Evolutionary conservation across 257 asterid genomes (phyloP).

Genomic region (Catharanthus roseus): DNA sequence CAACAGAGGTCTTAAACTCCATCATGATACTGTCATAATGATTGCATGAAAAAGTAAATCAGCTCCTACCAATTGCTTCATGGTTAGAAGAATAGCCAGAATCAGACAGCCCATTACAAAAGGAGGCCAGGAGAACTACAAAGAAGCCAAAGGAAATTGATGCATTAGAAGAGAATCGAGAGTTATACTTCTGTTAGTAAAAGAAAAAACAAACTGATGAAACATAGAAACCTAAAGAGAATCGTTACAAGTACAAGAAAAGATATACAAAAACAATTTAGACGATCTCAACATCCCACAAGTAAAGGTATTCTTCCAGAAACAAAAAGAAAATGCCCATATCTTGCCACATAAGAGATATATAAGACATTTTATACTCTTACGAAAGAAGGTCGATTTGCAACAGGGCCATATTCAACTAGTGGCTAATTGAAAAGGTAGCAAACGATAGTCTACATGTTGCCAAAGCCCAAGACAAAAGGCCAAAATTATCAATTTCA

Average conservation of each 20-base stretch:
- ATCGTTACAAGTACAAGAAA: neutral
- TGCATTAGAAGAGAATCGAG: neutral
- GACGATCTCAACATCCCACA: neutral
- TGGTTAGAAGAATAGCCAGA: constrained; percentile 66
- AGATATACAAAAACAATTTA: neutral
- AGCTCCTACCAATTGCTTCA: constrained; percentile 82
- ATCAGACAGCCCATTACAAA: constrained; percentile 80
- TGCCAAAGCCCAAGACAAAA: neutral
- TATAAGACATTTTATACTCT: neutral
- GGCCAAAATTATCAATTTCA: neutral
- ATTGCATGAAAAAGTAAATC: constrained; percentile 9
- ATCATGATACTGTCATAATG: constrained; percentile 12
- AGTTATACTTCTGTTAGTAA: neutral
- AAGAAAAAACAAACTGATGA: neutral
- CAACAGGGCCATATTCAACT: neutral
- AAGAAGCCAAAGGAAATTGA: constrained; percentile 4
- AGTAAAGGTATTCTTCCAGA: neutral
- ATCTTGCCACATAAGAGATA: neutral
- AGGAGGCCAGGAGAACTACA: constrained; percentile 90
- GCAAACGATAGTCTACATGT: neutral
- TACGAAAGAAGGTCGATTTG: neutral
- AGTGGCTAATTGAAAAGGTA: neutral
- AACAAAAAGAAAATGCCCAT: neutral
- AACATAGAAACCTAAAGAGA: neutral
- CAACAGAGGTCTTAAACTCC: constrained; percentile 21